Evolutionary conservation across 2,329 filamentous ascomycete species (phyloP), one percentile per base, ranked within the genome.

Genomic region (Thelonectria olida): DNA sequence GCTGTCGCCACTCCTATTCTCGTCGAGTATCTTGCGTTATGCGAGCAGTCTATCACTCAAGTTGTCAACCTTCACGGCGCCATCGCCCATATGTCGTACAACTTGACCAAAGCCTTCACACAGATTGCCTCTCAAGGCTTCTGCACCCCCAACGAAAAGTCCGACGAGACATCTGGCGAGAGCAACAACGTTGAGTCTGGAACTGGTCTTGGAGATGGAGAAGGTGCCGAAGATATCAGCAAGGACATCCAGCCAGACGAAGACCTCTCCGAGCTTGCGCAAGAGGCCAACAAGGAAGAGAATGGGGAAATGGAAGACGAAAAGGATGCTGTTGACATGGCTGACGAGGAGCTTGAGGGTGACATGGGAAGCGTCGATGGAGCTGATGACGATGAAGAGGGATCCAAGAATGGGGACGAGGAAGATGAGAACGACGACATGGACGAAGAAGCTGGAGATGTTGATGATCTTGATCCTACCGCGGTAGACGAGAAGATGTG

Each of bases 401-500:
- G 85, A 13, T 85, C 85, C 1, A 87, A 87, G 20, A 86, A 88
- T 17, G 85, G 85, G 1, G 85, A 90, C 52, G 83, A 90, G 9
- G 86, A 88, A 28, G 85, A 91, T 23, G 86, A 88, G 42, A 85
- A 89, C 28, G 82, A 90, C n/a, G 90, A 92, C 9, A 90, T 96
- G 74, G 93, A 97, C 66, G 94, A 97, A 70, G 93, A 98, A 77
- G 87, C 91, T 5, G 96, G 94, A 1, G 91, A 93, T 71, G 93
- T 98, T 10, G 92, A 97, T 78, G 93, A 97, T 71, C 82, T 97
- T 41, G 95, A 97, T 69, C 90, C 93, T 12, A 91, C 89, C 15
- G 92, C 95, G 19, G 91, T 98, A 1, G 96, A 99, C 74, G 96
- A 99, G 80, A 99, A 98, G 82, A 93, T 98, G 86, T 99, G 96